Conservation (phyloP, 208 protist species). For the Trypanosoma rangeli region DNA sequence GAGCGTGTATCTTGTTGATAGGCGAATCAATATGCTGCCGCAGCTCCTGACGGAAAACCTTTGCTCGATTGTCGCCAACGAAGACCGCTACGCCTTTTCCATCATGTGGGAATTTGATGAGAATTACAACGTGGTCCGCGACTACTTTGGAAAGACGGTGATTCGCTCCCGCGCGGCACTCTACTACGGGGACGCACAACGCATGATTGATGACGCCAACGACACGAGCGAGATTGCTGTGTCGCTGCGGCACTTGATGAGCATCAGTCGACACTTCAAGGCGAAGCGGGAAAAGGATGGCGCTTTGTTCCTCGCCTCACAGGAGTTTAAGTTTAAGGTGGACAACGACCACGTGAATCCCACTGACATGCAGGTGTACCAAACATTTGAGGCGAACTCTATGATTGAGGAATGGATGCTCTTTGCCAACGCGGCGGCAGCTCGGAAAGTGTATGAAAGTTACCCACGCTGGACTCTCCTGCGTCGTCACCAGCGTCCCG, state of each 20-base stretch:
- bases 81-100: conserved; percentile 94
- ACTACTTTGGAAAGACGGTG: conserved; percentile 92
- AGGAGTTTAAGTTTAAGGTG: conserved; percentile 92
- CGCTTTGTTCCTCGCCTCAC: conserved; percentile 85
- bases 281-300: conserved; percentile 72
- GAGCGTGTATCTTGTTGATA: conserved; percentile 96
- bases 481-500: conserved; percentile 88
- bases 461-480: conserved; percentile 89
- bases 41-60: conserved; percentile 95
- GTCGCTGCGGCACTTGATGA: conserved; percentile 77
- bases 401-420: conserved; percentile 98
- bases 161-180: conserved; percentile 92
- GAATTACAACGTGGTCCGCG: conserved; percentile 78
- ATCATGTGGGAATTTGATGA: conserved; percentile 94
- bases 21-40: conserved; percentile 98
- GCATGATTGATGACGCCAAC: conserved; percentile 86
- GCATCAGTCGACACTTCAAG: conserved; percentile 86
- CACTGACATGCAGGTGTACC: conserved; percentile 90
- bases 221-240: conserved; percentile 66
- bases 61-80: conserved; percentile 91
- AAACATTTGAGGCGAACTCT: conserved; percentile 92
- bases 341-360: conserved; percentile 88
- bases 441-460: conserved; percentile 65
- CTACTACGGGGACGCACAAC: conserved; percentile 95
- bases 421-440: conserved; percentile 94